Conservation (phyloP, 2,329 filamentous ascomycete species). For the Fusarium sp. region DNA sequence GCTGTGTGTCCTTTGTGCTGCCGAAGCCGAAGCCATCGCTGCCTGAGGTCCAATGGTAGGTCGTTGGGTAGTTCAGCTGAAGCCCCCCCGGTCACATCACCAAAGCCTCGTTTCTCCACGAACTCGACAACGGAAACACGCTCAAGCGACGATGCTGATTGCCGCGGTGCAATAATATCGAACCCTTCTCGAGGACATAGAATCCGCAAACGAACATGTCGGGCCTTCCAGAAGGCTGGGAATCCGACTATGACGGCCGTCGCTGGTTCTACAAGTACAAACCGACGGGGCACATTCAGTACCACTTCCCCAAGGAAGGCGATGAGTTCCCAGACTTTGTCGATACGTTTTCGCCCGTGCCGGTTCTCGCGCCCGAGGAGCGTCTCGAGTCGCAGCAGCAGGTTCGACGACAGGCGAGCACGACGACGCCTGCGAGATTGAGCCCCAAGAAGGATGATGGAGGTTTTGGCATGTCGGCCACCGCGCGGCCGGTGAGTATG, state of each 20-base stretch:
- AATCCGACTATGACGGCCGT: slow-evolving; percentile 69
- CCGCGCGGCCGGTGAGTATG: slow-evolving; percentile 52
- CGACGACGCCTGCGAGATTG: slow-evolving; percentile 16
- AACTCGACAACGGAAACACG: slow-evolving; percentile 17
- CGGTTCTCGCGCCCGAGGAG: slow-evolving; percentile 66
- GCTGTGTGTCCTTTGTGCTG: slow-evolving; percentile 20
- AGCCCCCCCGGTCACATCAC: slow-evolving; percentile 29
- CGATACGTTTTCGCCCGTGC: slow-evolving; percentile 55
- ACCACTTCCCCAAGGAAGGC: slow-evolving; percentile 69
- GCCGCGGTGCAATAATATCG: slow-evolving; percentile 34
- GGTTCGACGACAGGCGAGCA: slow-evolving; percentile 55
- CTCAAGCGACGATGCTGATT: slow-evolving; percentile 29
- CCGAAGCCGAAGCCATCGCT: slow-evolving; percentile 11
- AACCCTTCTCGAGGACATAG: neutral
- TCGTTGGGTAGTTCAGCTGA: slow-evolving; percentile 33
- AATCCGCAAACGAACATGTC: slow-evolving; percentile 44
- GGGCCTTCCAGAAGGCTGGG: slow-evolving; percentile 68
- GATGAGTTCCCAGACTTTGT: slow-evolving; percentile 71
- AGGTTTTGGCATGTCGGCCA: slow-evolving; percentile 53
- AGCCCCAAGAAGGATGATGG: slow-evolving; percentile 30
- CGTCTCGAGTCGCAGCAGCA: slow-evolving; percentile 67
- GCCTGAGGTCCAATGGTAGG: slow-evolving; percentile 32
- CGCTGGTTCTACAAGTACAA: slow-evolving; percentile 73
- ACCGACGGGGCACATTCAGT: slow-evolving; percentile 68
- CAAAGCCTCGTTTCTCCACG: slow-evolving; percentile 23